Conservation (phyloP, 345 rosid genomes). For the Syzygium jambos region DNA sequence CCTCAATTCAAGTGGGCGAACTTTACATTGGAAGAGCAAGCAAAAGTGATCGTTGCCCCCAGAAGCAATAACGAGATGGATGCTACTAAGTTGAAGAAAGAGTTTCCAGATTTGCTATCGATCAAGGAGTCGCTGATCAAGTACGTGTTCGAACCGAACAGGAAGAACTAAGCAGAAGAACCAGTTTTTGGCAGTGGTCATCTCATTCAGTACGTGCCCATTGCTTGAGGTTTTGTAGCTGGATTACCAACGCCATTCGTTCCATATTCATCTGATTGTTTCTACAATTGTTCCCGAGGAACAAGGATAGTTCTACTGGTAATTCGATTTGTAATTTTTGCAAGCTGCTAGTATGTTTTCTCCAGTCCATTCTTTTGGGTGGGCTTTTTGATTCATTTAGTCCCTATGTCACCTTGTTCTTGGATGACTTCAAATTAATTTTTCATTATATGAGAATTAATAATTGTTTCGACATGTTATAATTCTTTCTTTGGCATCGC, state of each 20-base stretch:
- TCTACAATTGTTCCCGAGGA: background rate
- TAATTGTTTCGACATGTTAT: background rate
- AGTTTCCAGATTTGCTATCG: slow-evolving; percentile 34
- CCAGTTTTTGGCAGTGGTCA: background rate
- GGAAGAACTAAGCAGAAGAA: background rate
- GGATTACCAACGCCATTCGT: background rate
- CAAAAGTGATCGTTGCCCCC: slow-evolving; percentile 42
- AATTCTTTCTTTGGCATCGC: background rate
- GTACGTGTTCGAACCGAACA: slow-evolving; percentile 34
- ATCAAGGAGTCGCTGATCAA: slow-evolving; percentile 41
- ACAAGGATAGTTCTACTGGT: background rate
- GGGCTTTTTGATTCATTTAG: background rate
- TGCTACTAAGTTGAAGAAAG: slow-evolving; percentile 32
- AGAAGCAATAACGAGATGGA: slow-evolving; percentile 54
- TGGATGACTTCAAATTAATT: background rate
- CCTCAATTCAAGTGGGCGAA: slow-evolving; percentile 26
- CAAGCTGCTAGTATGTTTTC: background rate
- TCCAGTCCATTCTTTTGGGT: background rate
- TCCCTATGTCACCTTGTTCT: background rate
- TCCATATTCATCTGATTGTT: background rate
- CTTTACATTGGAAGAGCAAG: slow-evolving; percentile 42
- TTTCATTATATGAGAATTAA: background rate
- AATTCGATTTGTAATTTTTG: background rate
- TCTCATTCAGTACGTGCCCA: background rate
- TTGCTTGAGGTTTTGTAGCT: background rate